phyloP scores from a whole-genome alignment of 2,329 filamentous ascomycete genomes.

The Fusarium globosum region DNA sequence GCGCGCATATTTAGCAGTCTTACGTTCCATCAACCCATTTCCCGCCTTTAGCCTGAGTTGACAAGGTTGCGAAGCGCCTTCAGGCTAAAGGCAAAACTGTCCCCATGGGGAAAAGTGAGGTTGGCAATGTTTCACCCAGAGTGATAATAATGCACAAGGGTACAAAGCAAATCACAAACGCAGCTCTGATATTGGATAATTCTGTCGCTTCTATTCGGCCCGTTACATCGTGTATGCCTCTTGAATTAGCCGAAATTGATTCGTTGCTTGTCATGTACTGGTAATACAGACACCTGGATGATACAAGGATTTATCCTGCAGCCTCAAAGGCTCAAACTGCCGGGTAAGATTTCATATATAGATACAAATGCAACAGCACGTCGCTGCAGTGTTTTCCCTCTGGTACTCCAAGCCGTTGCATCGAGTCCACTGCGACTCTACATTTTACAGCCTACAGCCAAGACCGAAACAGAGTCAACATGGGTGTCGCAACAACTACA shows the following conservation, averaged over 20 bases:
- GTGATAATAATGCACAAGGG: not conserved
- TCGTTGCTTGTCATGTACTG: not conserved
- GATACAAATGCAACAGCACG: not conserved
- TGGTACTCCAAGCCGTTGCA: not conserved
- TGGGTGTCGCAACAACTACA: conserved; percentile 22
- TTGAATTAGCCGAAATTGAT: conserved; percentile 16
- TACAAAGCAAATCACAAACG: not conserved
- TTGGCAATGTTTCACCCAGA: not conserved
- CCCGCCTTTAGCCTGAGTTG: conserved; percentile 20
- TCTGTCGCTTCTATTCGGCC: not conserved
- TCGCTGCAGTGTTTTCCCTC: not conserved
- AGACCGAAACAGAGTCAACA: not conserved
- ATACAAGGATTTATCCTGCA: conserved; percentile 14
- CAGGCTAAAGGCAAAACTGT: conserved; percentile 11
- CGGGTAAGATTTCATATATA: conserved; percentile 1
- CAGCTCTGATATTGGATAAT: no score
- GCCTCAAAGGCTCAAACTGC: not conserved
- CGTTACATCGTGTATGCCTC: not conserved
- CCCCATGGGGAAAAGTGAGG: conserved; percentile 6
- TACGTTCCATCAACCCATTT: conserved; percentile 9
- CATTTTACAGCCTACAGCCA: not conserved
- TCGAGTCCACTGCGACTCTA: not conserved
- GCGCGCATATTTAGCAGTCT: conserved; percentile 9
- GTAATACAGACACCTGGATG: not conserved
- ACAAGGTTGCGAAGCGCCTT: not conserved